Conservation (phyloP, 345 rosid species). For the Rhodamnia rubescens region DNA sequence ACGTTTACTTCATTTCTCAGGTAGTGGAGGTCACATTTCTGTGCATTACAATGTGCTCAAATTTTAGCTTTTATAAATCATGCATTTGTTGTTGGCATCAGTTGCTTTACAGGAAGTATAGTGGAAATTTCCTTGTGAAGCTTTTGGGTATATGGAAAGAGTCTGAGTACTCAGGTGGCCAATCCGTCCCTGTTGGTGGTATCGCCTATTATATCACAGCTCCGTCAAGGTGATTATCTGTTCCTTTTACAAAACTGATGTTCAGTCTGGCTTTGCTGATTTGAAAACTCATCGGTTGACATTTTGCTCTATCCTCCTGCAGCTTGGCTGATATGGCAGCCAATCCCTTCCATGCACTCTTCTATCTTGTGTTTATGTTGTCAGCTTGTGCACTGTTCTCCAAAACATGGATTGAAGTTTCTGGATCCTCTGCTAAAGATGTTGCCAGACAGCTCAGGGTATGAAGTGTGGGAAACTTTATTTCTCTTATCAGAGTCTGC, state of each 20-base stretch:
- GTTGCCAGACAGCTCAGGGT: slow-evolving; percentile 92
- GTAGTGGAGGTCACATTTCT: slow-evolving; percentile 15
- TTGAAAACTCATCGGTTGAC: background rate
- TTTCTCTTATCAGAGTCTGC: background rate
- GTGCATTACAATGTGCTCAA: background rate
- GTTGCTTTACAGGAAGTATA: slow-evolving; percentile 74
- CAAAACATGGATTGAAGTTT: slow-evolving; percentile 88
- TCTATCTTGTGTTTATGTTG: slow-evolving; percentile 71
- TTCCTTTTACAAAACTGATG: background rate
- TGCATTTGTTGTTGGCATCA: slow-evolving; percentile 6
- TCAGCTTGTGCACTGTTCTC: slow-evolving; percentile 83
- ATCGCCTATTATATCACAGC: slow-evolving; percentile 77
- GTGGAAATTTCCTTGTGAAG: slow-evolving; percentile 71
- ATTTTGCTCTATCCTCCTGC: slow-evolving; percentile 8
- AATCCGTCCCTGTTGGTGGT: slow-evolving; percentile 71
- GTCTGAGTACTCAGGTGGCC: slow-evolving; percentile 72
- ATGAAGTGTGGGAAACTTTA: background rate
- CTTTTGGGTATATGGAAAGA: slow-evolving; percentile 85
- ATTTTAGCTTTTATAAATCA: background rate
- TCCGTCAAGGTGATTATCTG: slow-evolving; percentile 47
- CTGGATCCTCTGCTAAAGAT: slow-evolving; percentile 77
- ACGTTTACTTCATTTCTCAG: slow-evolving; percentile 82
- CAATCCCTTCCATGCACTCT: slow-evolving; percentile 81
- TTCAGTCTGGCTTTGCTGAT: background rate
- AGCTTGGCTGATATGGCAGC: slow-evolving; percentile 93